Evolutionary conservation across 345 rosid species (phyloP).

Genomic region (Citrus trifoliata): DNA sequence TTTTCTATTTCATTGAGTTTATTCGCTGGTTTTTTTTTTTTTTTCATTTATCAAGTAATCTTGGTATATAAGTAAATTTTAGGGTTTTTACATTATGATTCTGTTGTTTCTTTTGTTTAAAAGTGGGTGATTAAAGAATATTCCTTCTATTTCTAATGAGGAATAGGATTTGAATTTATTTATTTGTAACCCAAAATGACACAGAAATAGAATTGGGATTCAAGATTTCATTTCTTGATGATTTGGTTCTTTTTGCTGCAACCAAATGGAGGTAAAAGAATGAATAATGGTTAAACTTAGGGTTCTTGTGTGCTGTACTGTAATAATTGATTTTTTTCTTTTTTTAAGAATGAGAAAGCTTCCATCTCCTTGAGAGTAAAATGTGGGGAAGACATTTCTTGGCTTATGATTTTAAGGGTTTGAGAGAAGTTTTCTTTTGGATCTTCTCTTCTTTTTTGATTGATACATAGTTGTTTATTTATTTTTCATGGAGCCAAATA

Average conservation of each 20-base stretch:
- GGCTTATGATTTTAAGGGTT: background rate
- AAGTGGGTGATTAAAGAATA: background rate
- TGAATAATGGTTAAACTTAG: background rate
- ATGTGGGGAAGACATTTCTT: background rate
- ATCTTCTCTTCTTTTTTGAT: background rate
- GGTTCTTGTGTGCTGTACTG: background rate
- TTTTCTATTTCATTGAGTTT: background rate
- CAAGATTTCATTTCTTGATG: background rate
- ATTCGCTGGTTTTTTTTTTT: background rate
- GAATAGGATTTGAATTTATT: background rate
- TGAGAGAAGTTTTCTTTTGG: background rate
- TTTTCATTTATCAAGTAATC: background rate
- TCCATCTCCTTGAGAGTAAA: background rate
- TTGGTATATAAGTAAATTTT: background rate
- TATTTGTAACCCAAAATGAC: background rate
- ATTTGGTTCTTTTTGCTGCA: background rate
- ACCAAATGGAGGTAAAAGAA: background rate
- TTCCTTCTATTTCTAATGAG: background rate
- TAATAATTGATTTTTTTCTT: background rate
- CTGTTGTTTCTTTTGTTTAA: constrained; percentile 2
- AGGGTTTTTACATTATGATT: constrained; percentile 6
- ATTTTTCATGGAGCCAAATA: background rate
- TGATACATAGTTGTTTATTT: background rate
- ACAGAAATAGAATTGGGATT: background rate
- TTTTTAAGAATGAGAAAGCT: background rate